Evolutionary conservation across 139 green algal genomes (phyloP).

Genomic region (Chara braunii): DNA sequence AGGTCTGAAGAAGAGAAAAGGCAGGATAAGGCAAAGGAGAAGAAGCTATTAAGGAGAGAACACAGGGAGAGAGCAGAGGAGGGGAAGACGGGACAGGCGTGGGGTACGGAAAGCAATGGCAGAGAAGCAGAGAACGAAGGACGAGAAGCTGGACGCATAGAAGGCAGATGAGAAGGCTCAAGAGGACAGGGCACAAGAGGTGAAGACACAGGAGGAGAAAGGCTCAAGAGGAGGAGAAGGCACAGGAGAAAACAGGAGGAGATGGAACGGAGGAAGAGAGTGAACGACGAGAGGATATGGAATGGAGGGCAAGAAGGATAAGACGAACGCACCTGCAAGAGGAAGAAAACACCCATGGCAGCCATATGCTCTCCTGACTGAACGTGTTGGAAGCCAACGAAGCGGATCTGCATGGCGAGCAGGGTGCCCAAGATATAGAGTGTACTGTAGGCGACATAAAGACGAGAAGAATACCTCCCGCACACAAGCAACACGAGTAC

Average conservation of each 20-base stretch:
- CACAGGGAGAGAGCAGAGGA: not conserved
- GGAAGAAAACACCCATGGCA: constrained; percentile 45
- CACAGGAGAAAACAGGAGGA: no score
- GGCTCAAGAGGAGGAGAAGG: no score
- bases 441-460: constrained; percentile 41
- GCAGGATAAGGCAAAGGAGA: not conserved
- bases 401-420: constrained; percentile 49
- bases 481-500: constrained; percentile 66
- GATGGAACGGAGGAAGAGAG: no score
- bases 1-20: not conserved
- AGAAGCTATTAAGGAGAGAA: not conserved
- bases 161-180: no score
- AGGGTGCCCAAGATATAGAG: constrained; percentile 44
- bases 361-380: constrained; percentile 49
- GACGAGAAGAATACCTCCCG: constrained; percentile 28
- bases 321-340: constrained; percentile 62
- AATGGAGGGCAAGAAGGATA: no score
- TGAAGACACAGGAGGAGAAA: no score
- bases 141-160: no score
- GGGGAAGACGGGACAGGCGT: not conserved
- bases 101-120: not conserved
- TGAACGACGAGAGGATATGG: no score
- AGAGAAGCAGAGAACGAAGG: no score
- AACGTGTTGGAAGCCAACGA: constrained; percentile 46
- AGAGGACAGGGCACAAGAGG: no score